Base-by-base conservation (phyloP, 345 rosid genomes). In the Tarenaya hassleriana region DNA sequence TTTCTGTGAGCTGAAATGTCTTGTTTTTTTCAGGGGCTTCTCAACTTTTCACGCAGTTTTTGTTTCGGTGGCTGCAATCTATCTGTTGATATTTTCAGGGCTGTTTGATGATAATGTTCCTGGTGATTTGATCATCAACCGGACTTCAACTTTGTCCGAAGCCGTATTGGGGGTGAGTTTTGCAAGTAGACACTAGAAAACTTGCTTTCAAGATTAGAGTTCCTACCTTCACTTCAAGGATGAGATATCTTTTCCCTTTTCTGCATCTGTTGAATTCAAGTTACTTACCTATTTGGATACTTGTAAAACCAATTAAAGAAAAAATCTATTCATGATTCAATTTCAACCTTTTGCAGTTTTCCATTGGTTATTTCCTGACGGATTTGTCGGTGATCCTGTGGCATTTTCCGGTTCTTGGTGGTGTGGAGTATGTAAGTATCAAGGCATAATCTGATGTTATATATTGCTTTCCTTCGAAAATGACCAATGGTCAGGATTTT, bases 31-130 rank as follows among this genome's bases (percentile, higher is more conserved):
- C 81, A 88, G 96, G 77, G 96, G 88, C 33, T 82, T 88, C 75
- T 88, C 96, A 32, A 88, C 94, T 34, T 67, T 80, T 52, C 96
- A 88, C 69, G 96, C 96, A 52, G 10, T 88, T 38, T 13, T 82
- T 43, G 83, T 68, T 21, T 70, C 88, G 15, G 62, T 63, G 63
- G 79, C 81, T 63, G 80, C 96, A 55, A 54, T 80, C 21, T 82
- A 88, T 52, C 73, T 88, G 7, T 37, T 88, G 52, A 47, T 77
- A 43, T 50, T 82, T 13, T 80, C 96, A 13, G 78, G 69, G 65
- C 81, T 80, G 19, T 84, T 84, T 58, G 47, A 63, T 41, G 84
- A 75, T 63, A 74, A 64, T 56, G 67, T 73, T 74, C 64, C 58
- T 61, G 82, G 75, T 41, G 80, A 64, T 18, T 56, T 62, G 41